Evolutionary conservation across 2,329 filamentous ascomycete genomes (phyloP).

Genomic region (Fragosphaeria purpurea): DNA sequence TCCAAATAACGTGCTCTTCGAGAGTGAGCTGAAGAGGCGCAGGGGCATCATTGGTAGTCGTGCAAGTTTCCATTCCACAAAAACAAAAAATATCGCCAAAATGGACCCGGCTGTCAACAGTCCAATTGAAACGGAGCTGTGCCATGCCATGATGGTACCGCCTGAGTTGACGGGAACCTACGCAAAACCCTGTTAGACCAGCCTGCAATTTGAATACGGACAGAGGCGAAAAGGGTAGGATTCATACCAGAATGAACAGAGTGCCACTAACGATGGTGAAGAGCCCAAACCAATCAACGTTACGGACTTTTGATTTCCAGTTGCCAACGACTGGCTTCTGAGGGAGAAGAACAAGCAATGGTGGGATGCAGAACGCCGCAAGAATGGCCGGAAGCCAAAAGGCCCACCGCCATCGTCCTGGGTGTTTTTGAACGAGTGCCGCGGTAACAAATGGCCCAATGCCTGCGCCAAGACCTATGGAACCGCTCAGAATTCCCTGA

Average conservation of each 20-base stretch:
- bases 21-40: slow-evolving; percentile 11
- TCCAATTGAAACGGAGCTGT: slow-evolving; percentile 10
- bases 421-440: slow-evolving; percentile 19
- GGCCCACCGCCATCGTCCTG: slow-evolving; percentile 28
- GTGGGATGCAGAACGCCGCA: slow-evolving; percentile 31
- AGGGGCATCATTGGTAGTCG: slow-evolving; percentile 15
- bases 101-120: slow-evolving; percentile 10
- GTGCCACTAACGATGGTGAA: slow-evolving; percentile 42
- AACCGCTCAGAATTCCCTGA: slow-evolving; percentile 26
- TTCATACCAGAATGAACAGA: slow-evolving; percentile 49
- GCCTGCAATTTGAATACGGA: too few species aligned
- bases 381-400: slow-evolving; percentile 40
- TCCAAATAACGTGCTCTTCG: slow-evolving; percentile 11
- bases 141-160: slow-evolving; percentile 15
- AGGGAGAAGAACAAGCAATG: slow-evolving; percentile 38
- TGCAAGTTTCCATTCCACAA: slow-evolving; percentile 13
- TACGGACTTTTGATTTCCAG: slow-evolving; percentile 37
- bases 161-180: slow-evolving; percentile 18
- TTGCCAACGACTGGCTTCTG: slow-evolving; percentile 32
- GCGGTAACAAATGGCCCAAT: slow-evolving; percentile 30
- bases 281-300: slow-evolving; percentile 49
- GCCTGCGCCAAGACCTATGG: slow-evolving; percentile 28
- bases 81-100: slow-evolving; percentile 12
- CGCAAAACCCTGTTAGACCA: neutral
- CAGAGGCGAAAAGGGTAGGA: slow-evolving; percentile 34